A percentile compares a stretch with the other conserved stretches of the same genome.
These are phyloP conservation scores for Alternaria gaisen DNA, from an alignment of 2,329 filamentous ascomycete genomes.

Conservation along the genomic window DNA sequence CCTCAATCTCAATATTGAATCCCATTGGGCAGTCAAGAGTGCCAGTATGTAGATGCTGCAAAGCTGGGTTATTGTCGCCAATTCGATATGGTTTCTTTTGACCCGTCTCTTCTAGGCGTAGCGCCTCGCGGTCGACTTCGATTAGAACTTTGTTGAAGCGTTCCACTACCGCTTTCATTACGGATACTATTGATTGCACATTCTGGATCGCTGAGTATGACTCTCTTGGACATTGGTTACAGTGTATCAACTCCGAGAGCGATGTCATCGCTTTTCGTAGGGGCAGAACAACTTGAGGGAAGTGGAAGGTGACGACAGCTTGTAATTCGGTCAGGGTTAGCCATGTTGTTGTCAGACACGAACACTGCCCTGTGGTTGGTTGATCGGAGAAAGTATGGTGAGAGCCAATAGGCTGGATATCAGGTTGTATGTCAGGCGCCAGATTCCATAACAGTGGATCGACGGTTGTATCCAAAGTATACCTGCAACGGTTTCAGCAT, in stretches of 20 bases:
- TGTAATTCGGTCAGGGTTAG: slow-evolving; percentile 55
- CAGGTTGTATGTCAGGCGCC: slow-evolving; percentile 2
- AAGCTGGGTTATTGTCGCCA: slow-evolving; percentile 52
- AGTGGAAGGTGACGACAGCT: slow-evolving; percentile 49
- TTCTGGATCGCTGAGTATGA: slow-evolving; percentile 58
- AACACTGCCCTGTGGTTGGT: slow-evolving; percentile 43
- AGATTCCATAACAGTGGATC: slow-evolving; percentile 42
- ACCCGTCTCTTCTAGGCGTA: slow-evolving; percentile 38
- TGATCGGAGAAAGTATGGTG: slow-evolving; percentile 6
- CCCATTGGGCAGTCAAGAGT: slow-evolving; percentile 54
- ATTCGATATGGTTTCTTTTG: slow-evolving; percentile 55
- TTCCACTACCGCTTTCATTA: slow-evolving; percentile 55
- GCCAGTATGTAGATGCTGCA: slow-evolving; percentile 55
- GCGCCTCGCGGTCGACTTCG: slow-evolving; percentile 53
- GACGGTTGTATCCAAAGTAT: slow-evolving; percentile 24
- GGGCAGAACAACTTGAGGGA: slow-evolving; percentile 54
- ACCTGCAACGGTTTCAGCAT: slow-evolving; percentile 16
- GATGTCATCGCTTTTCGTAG: slow-evolving; percentile 55
- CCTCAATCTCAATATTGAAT: slow-evolving; percentile 56
- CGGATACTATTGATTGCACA: slow-evolving; percentile 52
- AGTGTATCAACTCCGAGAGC: slow-evolving; percentile 51
- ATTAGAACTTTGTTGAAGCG: slow-evolving; percentile 54
- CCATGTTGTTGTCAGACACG: slow-evolving; percentile 58
- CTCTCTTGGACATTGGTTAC: slow-evolving; percentile 54
- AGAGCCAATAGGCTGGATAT: slow-evolving; percentile 1